A percentile compares a stretch with the other conserved stretches of the same genome.
phyloP scores from a whole-genome alignment of 2,329 filamentous ascomycete genomes.

The Penicillium expansum region DNA sequence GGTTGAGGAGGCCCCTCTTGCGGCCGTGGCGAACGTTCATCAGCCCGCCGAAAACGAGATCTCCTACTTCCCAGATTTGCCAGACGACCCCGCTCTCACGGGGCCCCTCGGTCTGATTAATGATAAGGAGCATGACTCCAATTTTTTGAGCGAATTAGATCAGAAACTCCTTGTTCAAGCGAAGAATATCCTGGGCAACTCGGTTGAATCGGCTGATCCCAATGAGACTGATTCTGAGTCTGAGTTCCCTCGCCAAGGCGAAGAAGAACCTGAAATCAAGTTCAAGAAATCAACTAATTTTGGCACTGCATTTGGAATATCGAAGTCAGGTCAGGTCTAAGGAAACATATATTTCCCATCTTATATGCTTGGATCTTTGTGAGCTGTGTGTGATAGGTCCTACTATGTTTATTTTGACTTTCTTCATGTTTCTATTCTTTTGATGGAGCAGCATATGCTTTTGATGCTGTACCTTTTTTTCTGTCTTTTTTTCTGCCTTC shows the following conservation, averaged over 20 bases:
- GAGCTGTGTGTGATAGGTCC: slow-evolving; percentile 8
- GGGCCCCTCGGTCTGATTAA: slow-evolving; percentile 46
- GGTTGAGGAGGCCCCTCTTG: slow-evolving; percentile 34
- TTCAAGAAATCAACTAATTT: slow-evolving; percentile 49
- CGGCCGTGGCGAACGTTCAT: slow-evolving; percentile 29
- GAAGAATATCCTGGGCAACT: slow-evolving; percentile 30
- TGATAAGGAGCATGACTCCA: slow-evolving; percentile 40
- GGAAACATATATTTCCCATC: not conserved
- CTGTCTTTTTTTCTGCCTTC: not conserved
- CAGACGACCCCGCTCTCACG: slow-evolving; percentile 45
- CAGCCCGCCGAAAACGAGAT: slow-evolving; percentile 40
- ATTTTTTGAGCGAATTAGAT: slow-evolving; percentile 44
- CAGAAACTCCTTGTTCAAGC: slow-evolving; percentile 45
- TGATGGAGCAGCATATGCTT: not conserved
- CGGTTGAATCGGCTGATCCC: slow-evolving; percentile 22
- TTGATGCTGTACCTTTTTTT: not conserved
- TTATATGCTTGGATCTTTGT: slow-evolving; percentile 8
- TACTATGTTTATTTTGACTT: slow-evolving; percentile 4
- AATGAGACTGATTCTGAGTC: slow-evolving; percentile 26
- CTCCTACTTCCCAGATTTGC: slow-evolving; percentile 42
- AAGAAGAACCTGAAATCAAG: slow-evolving; percentile 39
- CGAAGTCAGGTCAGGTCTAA: slow-evolving; percentile 20
- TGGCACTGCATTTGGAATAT: slow-evolving; percentile 46
- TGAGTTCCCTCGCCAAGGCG: slow-evolving; percentile 24
- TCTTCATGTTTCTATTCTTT: not conserved